A percentile compares a stretch with the other conserved stretches of the same genome.
Evolutionary conservation across 129 eudicot species (phyloP).

Genomic region (Sambucus nigra): DNA sequence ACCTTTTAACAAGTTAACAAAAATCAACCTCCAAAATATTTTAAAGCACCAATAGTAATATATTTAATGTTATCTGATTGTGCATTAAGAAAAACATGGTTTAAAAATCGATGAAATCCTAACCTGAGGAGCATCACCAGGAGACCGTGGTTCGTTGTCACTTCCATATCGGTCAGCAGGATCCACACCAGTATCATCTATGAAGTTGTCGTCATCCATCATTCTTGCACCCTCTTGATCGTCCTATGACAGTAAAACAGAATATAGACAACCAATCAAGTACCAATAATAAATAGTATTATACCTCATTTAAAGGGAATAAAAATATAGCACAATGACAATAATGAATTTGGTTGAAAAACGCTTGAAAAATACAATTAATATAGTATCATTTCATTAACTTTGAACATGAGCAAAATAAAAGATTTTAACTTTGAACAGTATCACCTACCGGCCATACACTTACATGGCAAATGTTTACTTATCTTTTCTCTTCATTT

Average conservation of each 20-base stretch:
- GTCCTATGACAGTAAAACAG: slow-evolving; percentile 37
- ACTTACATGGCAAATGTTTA: no score
- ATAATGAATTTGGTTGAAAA: not conserved
- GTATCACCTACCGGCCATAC: not conserved
- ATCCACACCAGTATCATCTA: slow-evolving; percentile 87
- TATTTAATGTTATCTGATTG: no score
- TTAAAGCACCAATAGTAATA: not conserved
- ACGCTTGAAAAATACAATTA: not conserved
- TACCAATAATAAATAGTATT: not conserved
- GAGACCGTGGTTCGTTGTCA: slow-evolving; percentile 62
- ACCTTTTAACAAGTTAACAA: no score
- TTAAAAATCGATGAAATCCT: not conserved
- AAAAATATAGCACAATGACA: not conserved
- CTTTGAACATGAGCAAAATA: not conserved
- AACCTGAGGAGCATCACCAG: slow-evolving; percentile 78
- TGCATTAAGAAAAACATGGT: not conserved
- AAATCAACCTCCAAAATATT: no score
- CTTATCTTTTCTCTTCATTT: no score
- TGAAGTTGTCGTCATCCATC: slow-evolving; percentile 83
- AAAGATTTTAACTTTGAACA: not conserved
- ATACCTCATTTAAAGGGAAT: no score
- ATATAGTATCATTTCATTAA: not conserved
- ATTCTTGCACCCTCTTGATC: slow-evolving; percentile 65
- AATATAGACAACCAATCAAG: not conserved
- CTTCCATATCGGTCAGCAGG: slow-evolving; percentile 70